A percentile compares a stretch with the other conserved stretches of the same genome.
Evolutionary conservation across 2,329 filamentous ascomycete species (phyloP).

Genomic region (Diaporthe ilicicola): DNA sequence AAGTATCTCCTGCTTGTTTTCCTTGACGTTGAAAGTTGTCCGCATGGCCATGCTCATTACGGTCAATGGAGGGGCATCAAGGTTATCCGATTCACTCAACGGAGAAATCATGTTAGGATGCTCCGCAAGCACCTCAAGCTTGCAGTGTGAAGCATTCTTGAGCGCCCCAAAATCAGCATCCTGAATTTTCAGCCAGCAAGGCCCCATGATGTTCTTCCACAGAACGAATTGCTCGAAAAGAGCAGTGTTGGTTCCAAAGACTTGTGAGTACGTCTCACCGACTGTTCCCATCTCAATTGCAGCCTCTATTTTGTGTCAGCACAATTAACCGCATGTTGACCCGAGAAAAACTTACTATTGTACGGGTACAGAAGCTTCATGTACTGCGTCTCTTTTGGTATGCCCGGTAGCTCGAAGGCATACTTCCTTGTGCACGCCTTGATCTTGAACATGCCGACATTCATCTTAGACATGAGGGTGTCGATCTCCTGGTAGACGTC

Average conservation of each 20-base stretch:
- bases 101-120: constrained; percentile 80
- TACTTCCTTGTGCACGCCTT: constrained; percentile 92
- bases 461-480: constrained; percentile 84
- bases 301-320: constrained; percentile 59
- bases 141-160: constrained; percentile 96
- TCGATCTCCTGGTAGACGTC: constrained; percentile 93
- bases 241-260: constrained; percentile 92
- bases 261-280: constrained; percentile 91
- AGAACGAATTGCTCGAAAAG: constrained; percentile 98
- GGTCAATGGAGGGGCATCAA: constrained; percentile 87
- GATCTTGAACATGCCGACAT: constrained; percentile 90
- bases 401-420: constrained; percentile 87
- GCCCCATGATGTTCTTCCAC: constrained; percentile 99
- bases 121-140: constrained; percentile 85
- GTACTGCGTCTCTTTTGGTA: constrained; percentile 91
- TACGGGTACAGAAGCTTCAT: constrained; percentile 97
- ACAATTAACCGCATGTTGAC: background rate
- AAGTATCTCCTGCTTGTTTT: constrained; percentile 96
- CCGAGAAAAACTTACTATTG: constrained; percentile 63
- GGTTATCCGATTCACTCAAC: constrained; percentile 78
- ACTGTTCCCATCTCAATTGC: constrained; percentile 73
- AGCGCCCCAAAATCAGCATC: constrained; percentile 84
- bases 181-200: constrained; percentile 94
- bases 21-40: constrained; percentile 86
- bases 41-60: constrained; percentile 95